phyloP scores from a whole-genome alignment of 2,329 filamentous ascomycete genomes.

The Scytalidium lignicola region DNA sequence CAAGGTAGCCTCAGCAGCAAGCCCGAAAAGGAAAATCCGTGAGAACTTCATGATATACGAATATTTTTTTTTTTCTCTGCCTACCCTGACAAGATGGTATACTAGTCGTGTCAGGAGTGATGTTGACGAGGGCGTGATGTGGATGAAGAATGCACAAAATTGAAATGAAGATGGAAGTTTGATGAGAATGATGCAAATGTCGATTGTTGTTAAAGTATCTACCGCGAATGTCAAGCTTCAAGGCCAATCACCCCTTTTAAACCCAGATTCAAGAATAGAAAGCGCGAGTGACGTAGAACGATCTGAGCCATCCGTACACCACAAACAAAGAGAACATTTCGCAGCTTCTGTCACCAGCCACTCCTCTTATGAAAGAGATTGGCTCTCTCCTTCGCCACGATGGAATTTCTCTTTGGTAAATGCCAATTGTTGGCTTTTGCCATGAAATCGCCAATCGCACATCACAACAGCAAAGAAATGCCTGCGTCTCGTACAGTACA shows the following conservation, averaged over 20 bases:
- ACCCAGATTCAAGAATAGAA: neutral
- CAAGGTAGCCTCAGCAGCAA: slow-evolving; percentile 64
- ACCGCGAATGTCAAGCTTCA: neutral
- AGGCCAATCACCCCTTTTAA: no score
- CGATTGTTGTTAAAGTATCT: neutral
- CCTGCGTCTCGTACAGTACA: neutral
- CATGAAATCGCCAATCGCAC: neutral
- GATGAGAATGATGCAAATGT: neutral
- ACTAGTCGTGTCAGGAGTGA: no score
- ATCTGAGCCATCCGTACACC: neutral
- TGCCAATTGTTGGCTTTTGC: neutral
- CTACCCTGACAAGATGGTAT: neutral
- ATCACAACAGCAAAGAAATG: neutral
- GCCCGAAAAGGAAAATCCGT: slow-evolving; percentile 63
- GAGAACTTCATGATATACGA: slow-evolving; percentile 65
- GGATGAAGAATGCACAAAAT: neutral
- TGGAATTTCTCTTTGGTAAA: neutral
- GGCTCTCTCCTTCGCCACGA: neutral
- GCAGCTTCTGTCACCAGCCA: neutral
- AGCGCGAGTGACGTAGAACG: neutral
- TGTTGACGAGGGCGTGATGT: neutral
- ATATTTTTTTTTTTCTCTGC: slow-evolving; percentile 1
- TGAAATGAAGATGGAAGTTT: neutral
- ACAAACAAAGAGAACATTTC: neutral
- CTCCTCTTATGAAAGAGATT: neutral